Evolutionary conservation across 1,284 basidiomycete genomes (phyloP).

Genomic region (Apiotrichum porosum): DNA sequence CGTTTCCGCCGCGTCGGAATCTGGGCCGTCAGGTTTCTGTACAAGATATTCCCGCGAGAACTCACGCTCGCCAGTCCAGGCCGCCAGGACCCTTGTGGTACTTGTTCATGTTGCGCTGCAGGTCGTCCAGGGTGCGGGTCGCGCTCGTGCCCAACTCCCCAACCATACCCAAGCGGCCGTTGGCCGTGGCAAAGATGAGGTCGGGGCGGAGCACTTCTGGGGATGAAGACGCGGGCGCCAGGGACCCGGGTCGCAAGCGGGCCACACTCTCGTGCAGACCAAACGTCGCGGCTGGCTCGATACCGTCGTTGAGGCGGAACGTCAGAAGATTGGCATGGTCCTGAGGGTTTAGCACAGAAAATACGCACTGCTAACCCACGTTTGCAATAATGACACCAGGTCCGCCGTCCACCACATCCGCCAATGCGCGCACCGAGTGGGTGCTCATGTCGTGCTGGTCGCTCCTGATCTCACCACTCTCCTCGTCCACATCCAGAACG

Average conservation of each 20-base stretch:
- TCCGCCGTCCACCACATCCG: constrained; percentile 37
- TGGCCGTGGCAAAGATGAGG: constrained; percentile 71
- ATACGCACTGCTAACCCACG: constrained; percentile 53
- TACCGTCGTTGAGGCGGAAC: constrained; percentile 41
- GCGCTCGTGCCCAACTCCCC: constrained; percentile 59
- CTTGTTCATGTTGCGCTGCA: constrained; percentile 72
- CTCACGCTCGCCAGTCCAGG: constrained; percentile 62
- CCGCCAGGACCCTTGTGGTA: constrained; percentile 58
- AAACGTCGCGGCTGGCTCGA: constrained; percentile 45
- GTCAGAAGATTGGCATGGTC: constrained; percentile 68
- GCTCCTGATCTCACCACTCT: constrained; percentile 53
- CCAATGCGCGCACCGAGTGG: constrained; percentile 54
- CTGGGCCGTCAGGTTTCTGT: constrained; percentile 44
- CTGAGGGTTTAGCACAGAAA: constrained; percentile 6
- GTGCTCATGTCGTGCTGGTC: constrained; percentile 73
- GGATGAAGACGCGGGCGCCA: constrained; percentile 29
- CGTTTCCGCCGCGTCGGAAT: constrained; percentile 60
- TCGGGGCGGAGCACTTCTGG: constrained; percentile 50
- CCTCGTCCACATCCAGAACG: constrained; percentile 56
- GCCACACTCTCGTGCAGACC: constrained; percentile 51
- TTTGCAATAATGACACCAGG: constrained; percentile 67
- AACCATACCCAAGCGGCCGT: constrained; percentile 76
- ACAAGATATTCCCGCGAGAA: constrained; percentile 5
- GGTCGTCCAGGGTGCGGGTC: constrained; percentile 62
- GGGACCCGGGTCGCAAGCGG: constrained; percentile 38